Evolutionary conservation across 805 yeast species (phyloP), one percentile per base, ranked within the genome.

Genomic region (Candida pini): DNA sequence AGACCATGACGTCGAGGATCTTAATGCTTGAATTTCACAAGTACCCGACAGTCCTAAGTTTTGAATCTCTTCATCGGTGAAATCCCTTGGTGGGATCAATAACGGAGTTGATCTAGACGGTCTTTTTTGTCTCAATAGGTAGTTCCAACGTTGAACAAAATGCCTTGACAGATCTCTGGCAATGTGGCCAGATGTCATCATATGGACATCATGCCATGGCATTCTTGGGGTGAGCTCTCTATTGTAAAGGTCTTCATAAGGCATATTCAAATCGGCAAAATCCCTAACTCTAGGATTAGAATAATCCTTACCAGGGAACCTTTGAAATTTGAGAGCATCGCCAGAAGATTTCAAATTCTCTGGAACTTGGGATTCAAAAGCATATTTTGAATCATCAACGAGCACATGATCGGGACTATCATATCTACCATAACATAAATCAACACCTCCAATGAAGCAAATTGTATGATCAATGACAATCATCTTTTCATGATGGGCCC

Each of bases 151-250:
- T 63, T 92, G 98, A 10, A 88, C 94, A 60, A 94, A 92, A 58
- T 92, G 97, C 38, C 98, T 74, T 0, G 95, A 74, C 34, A 90
- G 60, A 57, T 92, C 99, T 40, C 97, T 71, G 0, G 97, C 98
- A 4, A 89, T 78, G 51, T 89, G 94, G 10, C 99, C 99, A 3
- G 89, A 76, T 1, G 94, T 78, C 63, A 88, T 78, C 95, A 89
- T 92, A 47, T 92, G 97, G 25, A 92, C 86, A 69, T 92, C 99
- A 59, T 92, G 99, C 99, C 98, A 92, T 8, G 98, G 98, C 99
- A 92, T 92, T 49, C 99, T 74, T 2, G 98, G 97, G 15, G 75
- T 71, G 14, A 58, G 58, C 12, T 71, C 66, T 40, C 99, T 72
- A 57, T 92, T 95, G 53, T 87, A 87, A 92, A 90, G 82, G 16